Conservation (phyloP, 2,329 filamentous ascomycete genomes). For the Xylogone sp. region DNA sequence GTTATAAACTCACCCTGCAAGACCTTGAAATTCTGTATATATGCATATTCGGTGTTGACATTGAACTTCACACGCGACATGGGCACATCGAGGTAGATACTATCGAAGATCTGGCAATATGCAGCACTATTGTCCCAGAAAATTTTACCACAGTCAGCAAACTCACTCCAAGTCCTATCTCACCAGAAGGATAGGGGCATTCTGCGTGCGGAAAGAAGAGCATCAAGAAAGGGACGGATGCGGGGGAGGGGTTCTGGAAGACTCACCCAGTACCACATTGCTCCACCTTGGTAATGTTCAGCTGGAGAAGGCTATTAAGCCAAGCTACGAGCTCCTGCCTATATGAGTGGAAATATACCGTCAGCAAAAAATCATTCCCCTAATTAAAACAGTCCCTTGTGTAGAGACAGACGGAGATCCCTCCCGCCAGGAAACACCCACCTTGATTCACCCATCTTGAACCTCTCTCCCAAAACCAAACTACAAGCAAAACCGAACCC, state of each 20-base stretch:
- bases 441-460: conserved; percentile 31
- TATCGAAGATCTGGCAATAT: conserved; percentile 96
- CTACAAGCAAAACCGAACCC: neutral
- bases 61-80: conserved; percentile 99
- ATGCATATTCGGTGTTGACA: conserved; percentile 93
- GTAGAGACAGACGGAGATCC: too few relatives aligned
- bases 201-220: too few relatives aligned
- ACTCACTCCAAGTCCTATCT: too few relatives aligned
- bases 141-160: too few relatives aligned
- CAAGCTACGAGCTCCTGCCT: conserved; percentile 96
- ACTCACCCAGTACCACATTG: conserved; percentile 96
- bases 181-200: conserved; percentile 14
- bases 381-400: too few relatives aligned
- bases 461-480: neutral
- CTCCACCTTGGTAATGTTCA: conserved; percentile 98
- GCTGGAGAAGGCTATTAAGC: conserved; percentile 95
- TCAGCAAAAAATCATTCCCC: neutral
- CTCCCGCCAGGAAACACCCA: conserved; percentile 10
- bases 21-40: conserved; percentile 97
- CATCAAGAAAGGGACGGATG: conserved; percentile 13
- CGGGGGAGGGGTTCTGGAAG: conserved; percentile 27
- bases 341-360: neutral
- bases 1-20: conserved; percentile 67
- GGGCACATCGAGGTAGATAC: conserved; percentile 91
- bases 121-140: conserved; percentile 63